phyloP scores from a whole-genome alignment of 2,329 filamentous ascomycete genomes.

The Fusarium pseudonygamai region DNA sequence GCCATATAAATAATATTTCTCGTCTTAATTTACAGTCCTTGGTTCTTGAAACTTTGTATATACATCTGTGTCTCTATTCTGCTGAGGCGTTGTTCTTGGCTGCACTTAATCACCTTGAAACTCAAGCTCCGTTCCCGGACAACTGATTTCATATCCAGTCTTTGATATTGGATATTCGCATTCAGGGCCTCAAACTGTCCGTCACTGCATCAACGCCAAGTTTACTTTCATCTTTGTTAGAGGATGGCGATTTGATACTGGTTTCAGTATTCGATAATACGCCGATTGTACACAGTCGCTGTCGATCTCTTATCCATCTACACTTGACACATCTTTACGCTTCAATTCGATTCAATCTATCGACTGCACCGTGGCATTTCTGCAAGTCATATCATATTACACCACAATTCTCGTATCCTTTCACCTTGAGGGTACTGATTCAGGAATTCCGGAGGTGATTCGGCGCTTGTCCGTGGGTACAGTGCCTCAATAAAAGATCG shows the following conservation, averaged over 20 bases:
- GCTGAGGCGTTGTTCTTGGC: not conserved
- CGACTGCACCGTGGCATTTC: not conserved
- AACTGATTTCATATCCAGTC: constrained; percentile 4
- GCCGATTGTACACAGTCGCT: not conserved
- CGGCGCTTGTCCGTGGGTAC: constrained; percentile 33
- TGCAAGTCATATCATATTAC: not conserved
- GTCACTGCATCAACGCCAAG: not conserved
- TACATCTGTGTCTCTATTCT: not conserved
- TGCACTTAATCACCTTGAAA: constrained; percentile 19
- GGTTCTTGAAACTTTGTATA: not conserved
- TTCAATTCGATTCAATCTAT: not conserved
- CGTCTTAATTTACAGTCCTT: not conserved
- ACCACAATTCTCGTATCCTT: not conserved
- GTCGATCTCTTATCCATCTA: not conserved
- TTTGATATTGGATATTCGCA: not conserved
- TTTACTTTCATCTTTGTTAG: not conserved
- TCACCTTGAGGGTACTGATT: constrained; percentile 5
- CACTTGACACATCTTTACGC: not conserved
- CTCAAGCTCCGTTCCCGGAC: constrained; percentile 20
- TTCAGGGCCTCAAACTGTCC: not conserved
- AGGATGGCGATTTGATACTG: not conserved
- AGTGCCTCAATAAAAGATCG: constrained; percentile 1
- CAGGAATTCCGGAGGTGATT: constrained; percentile 18
- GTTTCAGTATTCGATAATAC: not conserved
- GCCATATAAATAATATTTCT: constrained; percentile 1